Conservation (phyloP, 164 flowering plant species). For the Sedum album region DNA sequence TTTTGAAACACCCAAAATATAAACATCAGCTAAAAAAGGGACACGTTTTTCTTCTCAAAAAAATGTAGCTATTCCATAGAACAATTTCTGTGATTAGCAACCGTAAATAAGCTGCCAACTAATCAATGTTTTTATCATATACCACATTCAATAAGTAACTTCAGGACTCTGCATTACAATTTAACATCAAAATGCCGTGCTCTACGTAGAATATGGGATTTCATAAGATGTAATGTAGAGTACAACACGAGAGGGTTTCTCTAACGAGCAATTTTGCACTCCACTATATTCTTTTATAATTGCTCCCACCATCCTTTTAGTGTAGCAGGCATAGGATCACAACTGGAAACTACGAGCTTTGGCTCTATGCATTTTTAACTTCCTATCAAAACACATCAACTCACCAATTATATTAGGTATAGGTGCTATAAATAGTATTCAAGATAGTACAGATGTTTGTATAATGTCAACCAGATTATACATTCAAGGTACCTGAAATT, state of each 20-base stretch:
- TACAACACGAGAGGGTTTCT: background rate
- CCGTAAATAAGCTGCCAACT: too few relatives aligned
- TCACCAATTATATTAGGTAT: too few relatives aligned
- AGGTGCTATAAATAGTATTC: background rate
- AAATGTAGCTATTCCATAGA: too few relatives aligned
- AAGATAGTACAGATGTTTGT: background rate
- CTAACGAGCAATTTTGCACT: background rate
- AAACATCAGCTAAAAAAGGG: too few relatives aligned
- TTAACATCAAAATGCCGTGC: background rate
- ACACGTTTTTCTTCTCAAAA: too few relatives aligned
- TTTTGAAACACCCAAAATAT: too few relatives aligned
- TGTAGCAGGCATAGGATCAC: background rate
- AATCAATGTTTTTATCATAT: too few relatives aligned
- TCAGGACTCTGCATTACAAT: background rate
- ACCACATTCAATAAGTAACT: too few relatives aligned
- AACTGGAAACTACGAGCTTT: background rate
- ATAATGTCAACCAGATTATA: too few relatives aligned
- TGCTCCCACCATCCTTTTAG: background rate
- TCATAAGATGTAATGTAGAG: background rate
- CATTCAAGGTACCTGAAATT: constrained; percentile 25
- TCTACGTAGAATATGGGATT: too few relatives aligned
- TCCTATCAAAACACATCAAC: background rate
- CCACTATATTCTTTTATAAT: background rate
- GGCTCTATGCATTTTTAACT: background rate
- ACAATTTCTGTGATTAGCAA: too few relatives aligned